These are phyloP conservation scores for Aplosporella prunicola DNA, from an alignment of 2,329 filamentous ascomycete species.

Conservation along the genomic window DNA sequence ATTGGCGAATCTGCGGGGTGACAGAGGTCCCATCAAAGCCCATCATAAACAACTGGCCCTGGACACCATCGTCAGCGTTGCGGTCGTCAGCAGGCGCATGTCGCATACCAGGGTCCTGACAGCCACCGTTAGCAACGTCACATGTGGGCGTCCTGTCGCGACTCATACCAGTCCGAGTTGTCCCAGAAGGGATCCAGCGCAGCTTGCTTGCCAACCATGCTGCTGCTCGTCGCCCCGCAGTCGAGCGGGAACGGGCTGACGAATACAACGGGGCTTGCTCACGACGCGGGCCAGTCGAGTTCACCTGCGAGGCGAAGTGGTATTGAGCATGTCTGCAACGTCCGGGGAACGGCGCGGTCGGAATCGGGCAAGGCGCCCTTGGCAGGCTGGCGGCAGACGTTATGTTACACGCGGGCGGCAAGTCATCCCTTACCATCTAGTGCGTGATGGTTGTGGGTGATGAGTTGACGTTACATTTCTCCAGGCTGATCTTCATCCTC, in stretches of 20 bases:
- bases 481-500: no score
- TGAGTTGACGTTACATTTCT: slow-evolving; percentile 11
- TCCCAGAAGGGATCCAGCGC: slow-evolving; percentile 52
- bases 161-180: slow-evolving; percentile 61
- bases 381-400: slow-evolving; percentile 2
- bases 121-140: slow-evolving; percentile 27
- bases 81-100: slow-evolving; percentile 17
- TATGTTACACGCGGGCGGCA: slow-evolving; percentile 9
- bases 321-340: slow-evolving; percentile 13
- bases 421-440: slow-evolving; percentile 11
- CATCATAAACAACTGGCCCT: slow-evolving; percentile 73
- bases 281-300: slow-evolving; percentile 5
- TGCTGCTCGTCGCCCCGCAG: slow-evolving; percentile 41
- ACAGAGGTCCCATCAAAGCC: slow-evolving; percentile 79
- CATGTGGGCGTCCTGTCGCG: slow-evolving; percentile 18
- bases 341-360: slow-evolving; percentile 8
- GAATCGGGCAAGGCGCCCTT: slow-evolving; percentile 9
- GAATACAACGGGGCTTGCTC: slow-evolving; percentile 8
- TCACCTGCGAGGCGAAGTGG: slow-evolving; percentile 10
- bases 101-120: slow-evolving; percentile 35
- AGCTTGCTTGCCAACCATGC: slow-evolving; percentile 34
- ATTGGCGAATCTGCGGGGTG: slow-evolving; percentile 68
- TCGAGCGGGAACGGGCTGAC: slow-evolving; percentile 2
- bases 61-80: slow-evolving; percentile 15
- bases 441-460: no score